phyloP scores from a whole-genome alignment of 441 rosid species.

The Mallotus japonicus region DNA sequence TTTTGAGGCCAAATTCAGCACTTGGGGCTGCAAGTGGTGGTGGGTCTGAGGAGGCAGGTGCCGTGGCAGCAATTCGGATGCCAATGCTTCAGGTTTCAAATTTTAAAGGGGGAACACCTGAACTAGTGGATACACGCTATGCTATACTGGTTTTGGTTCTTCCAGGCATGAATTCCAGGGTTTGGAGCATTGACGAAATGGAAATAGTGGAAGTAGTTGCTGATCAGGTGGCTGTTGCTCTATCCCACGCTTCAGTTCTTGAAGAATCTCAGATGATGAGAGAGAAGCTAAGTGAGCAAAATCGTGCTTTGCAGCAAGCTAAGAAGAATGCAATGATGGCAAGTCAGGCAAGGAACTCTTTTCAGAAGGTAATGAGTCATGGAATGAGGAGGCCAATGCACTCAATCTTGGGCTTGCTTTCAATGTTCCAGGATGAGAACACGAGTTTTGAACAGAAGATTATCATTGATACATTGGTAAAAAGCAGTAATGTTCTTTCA shows the following conservation, averaged over 20 bases:
- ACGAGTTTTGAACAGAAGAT: constrained; percentile 57
- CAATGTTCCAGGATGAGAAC: constrained; percentile 70
- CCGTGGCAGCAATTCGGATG: constrained; percentile 93
- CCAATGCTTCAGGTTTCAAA: constrained; percentile 89
- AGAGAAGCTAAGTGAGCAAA: constrained; percentile 81
- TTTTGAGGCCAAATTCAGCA: constrained; percentile 54
- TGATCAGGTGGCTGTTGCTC: constrained; percentile 96
- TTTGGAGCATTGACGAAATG: constrained; percentile 72
- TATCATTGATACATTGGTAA: constrained; percentile 72
- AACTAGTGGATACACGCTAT: constrained; percentile 55
- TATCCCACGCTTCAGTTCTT: constrained; percentile 94
- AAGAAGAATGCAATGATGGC: constrained; percentile 81
- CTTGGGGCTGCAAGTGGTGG: constrained; percentile 69
- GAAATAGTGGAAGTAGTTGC: constrained; percentile 97
- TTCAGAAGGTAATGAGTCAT: constrained; percentile 88
- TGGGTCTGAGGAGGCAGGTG: constrained; percentile 51
- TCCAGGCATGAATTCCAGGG: constrained; percentile 52
- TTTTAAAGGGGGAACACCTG: constrained; percentile 92
- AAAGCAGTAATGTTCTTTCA: constrained; percentile 70
- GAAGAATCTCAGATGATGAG: constrained; percentile 97
- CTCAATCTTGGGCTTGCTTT: constrained; percentile 72
- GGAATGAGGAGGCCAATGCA: constrained; percentile 97
- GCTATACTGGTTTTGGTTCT: constrained; percentile 83
- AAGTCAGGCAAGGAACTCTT: constrained; percentile 76
- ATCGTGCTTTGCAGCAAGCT: constrained; percentile 70